A percentile compares a stretch with the other conserved stretches of the same genome.
phyloP scores from a whole-genome alignment of 352 stramenopile genomes.

The Phytopythium mirpurense region DNA sequence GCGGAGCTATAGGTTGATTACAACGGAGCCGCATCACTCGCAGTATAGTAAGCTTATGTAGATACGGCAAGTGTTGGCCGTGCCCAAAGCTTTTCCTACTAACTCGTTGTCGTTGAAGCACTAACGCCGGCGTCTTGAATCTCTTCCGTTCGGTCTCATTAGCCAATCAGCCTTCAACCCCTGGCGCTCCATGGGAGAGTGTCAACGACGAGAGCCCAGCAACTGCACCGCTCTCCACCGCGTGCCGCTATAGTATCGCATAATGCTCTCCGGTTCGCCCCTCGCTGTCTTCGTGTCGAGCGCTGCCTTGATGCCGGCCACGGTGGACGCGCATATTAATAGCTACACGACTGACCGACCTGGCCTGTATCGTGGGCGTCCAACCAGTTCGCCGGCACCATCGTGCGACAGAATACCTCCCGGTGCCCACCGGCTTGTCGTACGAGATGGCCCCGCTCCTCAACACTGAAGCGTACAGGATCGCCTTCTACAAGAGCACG shows the following conservation, averaged over 20 bases:
- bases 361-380: slow-evolving; percentile 22
- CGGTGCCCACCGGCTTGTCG: slow-evolving; percentile 17
- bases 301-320: slow-evolving; percentile 8
- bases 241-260: not conserved
- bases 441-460: slow-evolving; percentile 16
- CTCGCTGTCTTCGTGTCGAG: slow-evolving; percentile 9
- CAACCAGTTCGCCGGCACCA: slow-evolving; percentile 21
- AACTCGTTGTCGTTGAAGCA: too few relatives aligned
- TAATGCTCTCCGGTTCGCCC: slow-evolving; percentile 4
- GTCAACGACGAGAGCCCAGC: too few relatives aligned
- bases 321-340: slow-evolving; percentile 21
- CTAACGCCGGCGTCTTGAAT: too few relatives aligned
- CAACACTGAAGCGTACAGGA: slow-evolving; percentile 29
- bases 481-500: slow-evolving; percentile 27
- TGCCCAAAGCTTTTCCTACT: too few relatives aligned
- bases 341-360: slow-evolving; percentile 28
- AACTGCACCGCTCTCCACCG: not conserved
- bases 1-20: too few relatives aligned
- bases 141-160: slow-evolving; percentile 9
- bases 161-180: slow-evolving; percentile 12
- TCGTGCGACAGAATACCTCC: slow-evolving; percentile 17
- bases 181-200: too few relatives aligned
- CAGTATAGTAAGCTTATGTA: too few relatives aligned
- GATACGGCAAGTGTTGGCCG: too few relatives aligned
- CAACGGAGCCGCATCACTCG: too few relatives aligned